These are phyloP conservation scores for Acer negundo DNA, from an alignment of 345 rosid genomes.

Conservation along the genomic window DNA sequence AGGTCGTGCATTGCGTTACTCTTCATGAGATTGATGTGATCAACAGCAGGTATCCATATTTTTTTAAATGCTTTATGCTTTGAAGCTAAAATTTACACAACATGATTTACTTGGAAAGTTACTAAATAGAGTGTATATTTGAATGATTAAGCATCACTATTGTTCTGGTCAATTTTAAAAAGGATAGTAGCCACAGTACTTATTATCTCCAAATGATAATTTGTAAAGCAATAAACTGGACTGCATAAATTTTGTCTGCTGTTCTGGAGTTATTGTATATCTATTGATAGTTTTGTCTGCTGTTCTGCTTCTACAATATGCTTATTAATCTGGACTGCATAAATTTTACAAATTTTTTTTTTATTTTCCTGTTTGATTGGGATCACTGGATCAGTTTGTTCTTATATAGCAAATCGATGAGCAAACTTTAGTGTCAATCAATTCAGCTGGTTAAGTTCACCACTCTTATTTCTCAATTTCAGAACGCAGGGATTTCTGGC, in stretches of 20 bases:
- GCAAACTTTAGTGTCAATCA: too few relatives aligned
- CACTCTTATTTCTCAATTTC: slow-evolving; percentile 12
- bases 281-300: neutral
- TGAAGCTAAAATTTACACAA: neutral
- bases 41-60: slow-evolving; percentile 70
- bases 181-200: neutral
- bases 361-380: neutral
- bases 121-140: neutral
- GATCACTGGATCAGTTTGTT: neutral
- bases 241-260: too few relatives aligned
- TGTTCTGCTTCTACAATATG: neutral
- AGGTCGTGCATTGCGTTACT: slow-evolving; percentile 89
- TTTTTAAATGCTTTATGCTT: neutral
- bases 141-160: neutral
- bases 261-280: neutral
- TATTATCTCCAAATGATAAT: too few relatives aligned
- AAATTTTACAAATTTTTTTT: neutral
- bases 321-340: too few relatives aligned
- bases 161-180: neutral
- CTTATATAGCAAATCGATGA: neutral
- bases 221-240: too few relatives aligned
- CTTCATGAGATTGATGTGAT: slow-evolving; percentile 99
- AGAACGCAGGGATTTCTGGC: slow-evolving; percentile 97
- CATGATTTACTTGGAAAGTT: neutral
- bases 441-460: too few relatives aligned